Base-by-base conservation (phyloP, 1,284 basidiomycete species). In the Puccinia polysora region DNA sequence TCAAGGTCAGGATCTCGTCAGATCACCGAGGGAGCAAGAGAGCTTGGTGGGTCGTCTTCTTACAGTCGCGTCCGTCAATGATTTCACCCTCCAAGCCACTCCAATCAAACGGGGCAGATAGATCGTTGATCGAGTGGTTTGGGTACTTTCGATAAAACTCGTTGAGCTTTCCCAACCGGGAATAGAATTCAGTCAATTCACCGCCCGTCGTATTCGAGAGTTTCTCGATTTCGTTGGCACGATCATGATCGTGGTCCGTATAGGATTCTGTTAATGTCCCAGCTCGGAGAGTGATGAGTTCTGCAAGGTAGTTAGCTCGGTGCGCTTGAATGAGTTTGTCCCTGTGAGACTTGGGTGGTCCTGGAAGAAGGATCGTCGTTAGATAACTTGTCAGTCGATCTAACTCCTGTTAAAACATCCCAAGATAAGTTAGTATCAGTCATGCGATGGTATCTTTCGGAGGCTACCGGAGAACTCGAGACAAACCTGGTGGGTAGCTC, bases 111-210 rank as follows among this genome's bases (percentile, higher is more conserved):
- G 59, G 3, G 40, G 43, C 25, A 0, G 59, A 28, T 32, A 47
- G 23, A 47, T 63, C 43, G 74, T 86, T 83, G 80, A 91, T 85
- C 81, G 91, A 87, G 76, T 87, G 86, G 82, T 91, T 88, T 81
- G 91, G 92, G 84, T 97, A 96, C 83, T 91, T 92, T 80, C 85
- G 85, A 84, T 97, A 89, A 84, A 97, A 92, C 78, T 95, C 92
- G 82, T 93, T 91, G 80, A 98, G 87, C 84, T 89, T 90, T 78
- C 86, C 88, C 82, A 98, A 87, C 80, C 95, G 88, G 78, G 86
- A 83, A 82, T 99, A 98, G 83, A 98, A 99, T 80, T 94, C 90
- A 58, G 87, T 86, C 60, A 97, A 83, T 80, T 96, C 90, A 78
- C 87, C 86, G 1, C 73, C 73, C 15, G 56, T 34, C 10, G 55